A percentile compares a stretch with the other conserved stretches of the same genome.
Conservation (phyloP, 2,329 filamentous ascomycete species). For the Apiospora phragmitis region DNA sequence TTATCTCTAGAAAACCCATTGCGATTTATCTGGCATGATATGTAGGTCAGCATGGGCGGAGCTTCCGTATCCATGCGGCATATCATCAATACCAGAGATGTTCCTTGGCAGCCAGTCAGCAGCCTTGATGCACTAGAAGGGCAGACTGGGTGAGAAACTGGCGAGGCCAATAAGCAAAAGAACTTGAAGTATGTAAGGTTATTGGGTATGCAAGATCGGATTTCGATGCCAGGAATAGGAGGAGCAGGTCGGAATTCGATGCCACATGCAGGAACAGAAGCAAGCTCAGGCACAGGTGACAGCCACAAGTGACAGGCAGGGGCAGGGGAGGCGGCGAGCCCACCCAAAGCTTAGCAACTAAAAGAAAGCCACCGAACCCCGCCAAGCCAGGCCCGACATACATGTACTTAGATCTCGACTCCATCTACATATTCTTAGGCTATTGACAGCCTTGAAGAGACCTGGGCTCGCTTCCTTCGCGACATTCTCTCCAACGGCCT, state of each 20-base stretch:
- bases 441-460: neutral
- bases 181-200: no score
- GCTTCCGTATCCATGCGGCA: neutral
- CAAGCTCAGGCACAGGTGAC: neutral
- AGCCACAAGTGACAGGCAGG: neutral
- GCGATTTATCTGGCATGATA: neutral
- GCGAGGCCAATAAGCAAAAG: neutral
- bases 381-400: no score
- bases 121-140: neutral
- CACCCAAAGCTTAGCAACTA: neutral
- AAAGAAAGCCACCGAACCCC: neutral
- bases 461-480: neutral
- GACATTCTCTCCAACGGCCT: neutral
- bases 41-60: neutral
- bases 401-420: neutral
- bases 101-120: neutral
- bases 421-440: neutral
- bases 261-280: no score
- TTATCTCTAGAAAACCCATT: no score
- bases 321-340: neutral
- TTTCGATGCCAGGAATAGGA: neutral
- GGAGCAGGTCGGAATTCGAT: no score
- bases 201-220: neutral
- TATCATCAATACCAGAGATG: neutral
- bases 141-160: neutral